Percentiles rank a stretch among this genome's conserved stretches.
Conservation (phyloP, 2,329 filamentous ascomycete genomes). For the Claviceps pazoutovae region DNA sequence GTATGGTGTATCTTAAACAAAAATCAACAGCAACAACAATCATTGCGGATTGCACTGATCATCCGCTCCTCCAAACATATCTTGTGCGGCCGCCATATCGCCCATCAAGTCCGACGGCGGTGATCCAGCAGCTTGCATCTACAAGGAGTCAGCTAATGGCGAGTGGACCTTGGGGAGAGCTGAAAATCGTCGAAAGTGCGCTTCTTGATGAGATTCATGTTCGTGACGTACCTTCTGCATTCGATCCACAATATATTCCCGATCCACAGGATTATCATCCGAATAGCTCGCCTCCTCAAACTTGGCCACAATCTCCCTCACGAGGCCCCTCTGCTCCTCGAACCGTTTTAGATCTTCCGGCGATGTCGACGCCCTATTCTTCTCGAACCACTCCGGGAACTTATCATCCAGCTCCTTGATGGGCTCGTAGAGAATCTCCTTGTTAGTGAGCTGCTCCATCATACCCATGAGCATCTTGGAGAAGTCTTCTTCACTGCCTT, state of each 20-base stretch:
- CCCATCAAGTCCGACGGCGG: constrained; percentile 85
- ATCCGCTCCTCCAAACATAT: constrained; percentile 47
- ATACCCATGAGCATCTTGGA: constrained; percentile 91
- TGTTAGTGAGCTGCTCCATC: constrained; percentile 98
- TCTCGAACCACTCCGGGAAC: constrained; percentile 77
- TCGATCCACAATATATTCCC: constrained; percentile 87
- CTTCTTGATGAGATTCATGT: background rate
- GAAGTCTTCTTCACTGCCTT: constrained; percentile 63
- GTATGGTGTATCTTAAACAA: constrained; percentile 10
- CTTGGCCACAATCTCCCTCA: constrained; percentile 73
- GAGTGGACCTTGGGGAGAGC: background rate
- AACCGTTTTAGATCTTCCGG: constrained; percentile 67
- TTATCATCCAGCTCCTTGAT: constrained; percentile 96
- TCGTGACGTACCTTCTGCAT: constrained; percentile 78
- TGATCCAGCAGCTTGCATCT: constrained; percentile 96
- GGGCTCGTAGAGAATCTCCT: constrained; percentile 94
- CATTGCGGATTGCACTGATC: constrained; percentile 51
- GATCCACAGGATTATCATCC: constrained; percentile 66
- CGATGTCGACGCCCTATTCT: constrained; percentile 53
- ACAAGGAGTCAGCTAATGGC: background rate
- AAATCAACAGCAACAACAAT: constrained; percentile 9
- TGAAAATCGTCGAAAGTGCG: background rate
- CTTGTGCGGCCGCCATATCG: constrained; percentile 73
- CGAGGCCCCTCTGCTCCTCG: constrained; percentile 63
- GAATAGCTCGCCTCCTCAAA: constrained; percentile 75